Conservation (phyloP, 202 grass and related monocot species). For the Digitaria exilis region DNA sequence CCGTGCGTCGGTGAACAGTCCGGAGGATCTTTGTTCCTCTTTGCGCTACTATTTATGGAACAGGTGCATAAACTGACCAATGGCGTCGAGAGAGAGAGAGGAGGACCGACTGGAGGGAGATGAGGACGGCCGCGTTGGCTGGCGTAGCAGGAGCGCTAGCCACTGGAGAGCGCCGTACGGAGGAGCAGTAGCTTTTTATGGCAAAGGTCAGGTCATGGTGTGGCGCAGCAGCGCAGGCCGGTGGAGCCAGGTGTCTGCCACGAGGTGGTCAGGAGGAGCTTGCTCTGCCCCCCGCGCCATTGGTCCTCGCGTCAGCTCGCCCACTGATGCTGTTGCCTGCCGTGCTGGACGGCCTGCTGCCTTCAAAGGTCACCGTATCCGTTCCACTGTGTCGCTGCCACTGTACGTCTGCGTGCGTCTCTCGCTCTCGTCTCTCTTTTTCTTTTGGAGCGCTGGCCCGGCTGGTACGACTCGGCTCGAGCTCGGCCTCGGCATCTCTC, state of each 20-base stretch:
- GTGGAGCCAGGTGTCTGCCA: constrained; percentile 50
- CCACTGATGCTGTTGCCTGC: not conserved
- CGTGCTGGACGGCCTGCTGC: not conserved
- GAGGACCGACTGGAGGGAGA: no score
- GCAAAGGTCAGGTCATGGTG: constrained; percentile 30
- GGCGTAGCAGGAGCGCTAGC: no score
- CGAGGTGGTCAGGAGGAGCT: constrained; percentile 32
- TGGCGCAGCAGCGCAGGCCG: not conserved
- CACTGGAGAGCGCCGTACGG: constrained; percentile 11
- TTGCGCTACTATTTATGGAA: constrained; percentile 53
- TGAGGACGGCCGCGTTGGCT: constrained; percentile 1
- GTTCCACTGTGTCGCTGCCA: no score
- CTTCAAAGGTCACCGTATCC: constrained; percentile 3
- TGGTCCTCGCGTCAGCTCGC: constrained; percentile 29
- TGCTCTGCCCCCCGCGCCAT: not conserved
- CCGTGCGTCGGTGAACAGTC: constrained; percentile 2
- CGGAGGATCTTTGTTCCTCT: constrained; percentile 11
- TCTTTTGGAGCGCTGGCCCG: no score
- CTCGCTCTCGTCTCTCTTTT: no score
- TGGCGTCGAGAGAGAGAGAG: not conserved
- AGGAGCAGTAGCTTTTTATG: constrained; percentile 39
- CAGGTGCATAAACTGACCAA: constrained; percentile 18
- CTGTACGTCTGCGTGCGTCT: no score
- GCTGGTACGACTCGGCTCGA: no score
- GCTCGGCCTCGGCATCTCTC: not conserved